Evolutionary conservation across 257 asterid genomes (phyloP).

Genomic region (Schizonepeta tenuifolia): DNA sequence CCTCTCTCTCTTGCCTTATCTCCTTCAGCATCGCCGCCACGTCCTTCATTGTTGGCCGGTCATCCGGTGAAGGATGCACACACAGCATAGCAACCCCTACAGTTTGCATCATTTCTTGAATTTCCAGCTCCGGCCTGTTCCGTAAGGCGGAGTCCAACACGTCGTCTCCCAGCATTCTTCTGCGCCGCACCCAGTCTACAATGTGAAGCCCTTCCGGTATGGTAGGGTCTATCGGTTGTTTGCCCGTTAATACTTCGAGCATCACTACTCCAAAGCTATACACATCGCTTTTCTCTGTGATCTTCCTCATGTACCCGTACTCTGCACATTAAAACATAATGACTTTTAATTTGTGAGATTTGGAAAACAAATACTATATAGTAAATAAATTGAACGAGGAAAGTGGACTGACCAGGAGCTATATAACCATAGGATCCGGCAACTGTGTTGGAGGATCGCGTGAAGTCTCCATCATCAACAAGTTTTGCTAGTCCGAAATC

Average conservation of each 20-base stretch:
- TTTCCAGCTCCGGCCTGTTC: slow-evolving; percentile 56
- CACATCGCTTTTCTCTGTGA: slow-evolving; percentile 85
- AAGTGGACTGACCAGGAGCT: slow-evolving; percentile 70
- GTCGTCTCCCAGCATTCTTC: slow-evolving; percentile 45
- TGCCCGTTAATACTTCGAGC: slow-evolving; percentile 76
- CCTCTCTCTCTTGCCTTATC: slow-evolving; percentile 73
- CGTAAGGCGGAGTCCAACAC: slow-evolving; percentile 54
- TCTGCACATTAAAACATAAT: slow-evolving; percentile 45
- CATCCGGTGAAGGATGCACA: slow-evolving; percentile 67
- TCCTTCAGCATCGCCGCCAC: slow-evolving; percentile 82
- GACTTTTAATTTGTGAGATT: neutral
- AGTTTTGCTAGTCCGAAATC: slow-evolving; percentile 91
- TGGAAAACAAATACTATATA: too few species aligned
- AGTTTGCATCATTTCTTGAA: slow-evolving; percentile 80
- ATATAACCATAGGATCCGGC: slow-evolving; percentile 94
- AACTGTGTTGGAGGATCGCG: slow-evolving; percentile 67
- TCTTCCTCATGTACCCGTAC: slow-evolving; percentile 81
- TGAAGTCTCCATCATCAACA: slow-evolving; percentile 65
- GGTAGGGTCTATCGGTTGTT: slow-evolving; percentile 81
- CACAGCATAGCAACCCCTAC: slow-evolving; percentile 86
- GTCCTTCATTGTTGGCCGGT: slow-evolving; percentile 87
- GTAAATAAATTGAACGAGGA: neutral
- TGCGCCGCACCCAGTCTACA: slow-evolving; percentile 81
- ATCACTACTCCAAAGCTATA: slow-evolving; percentile 89
- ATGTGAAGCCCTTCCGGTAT: slow-evolving; percentile 83